Conservation (phyloP, 768 basidiomycete genomes). For the Leucosporidium yakuticum region DNA sequence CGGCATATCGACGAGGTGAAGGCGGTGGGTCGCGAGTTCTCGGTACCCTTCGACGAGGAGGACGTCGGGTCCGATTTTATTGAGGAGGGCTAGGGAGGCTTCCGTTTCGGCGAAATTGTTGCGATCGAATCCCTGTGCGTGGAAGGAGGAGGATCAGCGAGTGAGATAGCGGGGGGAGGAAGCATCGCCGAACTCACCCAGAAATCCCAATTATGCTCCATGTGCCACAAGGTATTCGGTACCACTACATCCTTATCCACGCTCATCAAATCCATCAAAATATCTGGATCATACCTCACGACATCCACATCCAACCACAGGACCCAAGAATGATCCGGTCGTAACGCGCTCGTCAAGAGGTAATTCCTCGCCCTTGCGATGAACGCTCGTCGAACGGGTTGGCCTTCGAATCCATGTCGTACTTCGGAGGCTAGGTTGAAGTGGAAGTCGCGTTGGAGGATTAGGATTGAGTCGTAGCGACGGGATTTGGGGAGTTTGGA, state of each 20-base stretch:
- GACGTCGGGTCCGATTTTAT: slow-evolving; percentile 12
- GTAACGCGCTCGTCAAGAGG: slow-evolving; percentile 1
- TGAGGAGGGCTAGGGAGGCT: slow-evolving; percentile 8
- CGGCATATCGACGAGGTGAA: slow-evolving; percentile 26
- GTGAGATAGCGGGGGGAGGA: neutral
- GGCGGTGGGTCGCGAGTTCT: slow-evolving; percentile 13
- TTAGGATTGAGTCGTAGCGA: slow-evolving; percentile 16
- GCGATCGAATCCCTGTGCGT: slow-evolving; percentile 14
- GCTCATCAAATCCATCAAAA: slow-evolving; percentile 19
- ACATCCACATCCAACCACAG: slow-evolving; percentile 30
- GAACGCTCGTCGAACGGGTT: slow-evolving; percentile 18
- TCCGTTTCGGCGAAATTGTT: slow-evolving; percentile 26
- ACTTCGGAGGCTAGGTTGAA: slow-evolving; percentile 11
- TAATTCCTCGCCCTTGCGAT: slow-evolving; percentile 24
- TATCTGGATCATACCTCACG: slow-evolving; percentile 19
- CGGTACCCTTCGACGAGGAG: slow-evolving; percentile 26
- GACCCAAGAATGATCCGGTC: slow-evolving; percentile 17
- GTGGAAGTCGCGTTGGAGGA: slow-evolving; percentile 18
- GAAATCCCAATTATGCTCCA: slow-evolving; percentile 18
- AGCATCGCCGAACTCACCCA: slow-evolving; percentile 8
- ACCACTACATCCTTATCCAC: slow-evolving; percentile 21
- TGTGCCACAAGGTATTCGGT: slow-evolving; percentile 22
- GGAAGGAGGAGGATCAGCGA: too few relatives aligned
- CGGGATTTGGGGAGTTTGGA: neutral
- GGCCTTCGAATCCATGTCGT: slow-evolving; percentile 21